Conservation (phyloP, 148 eudicot species). For the Pharnaceum exiguum region DNA sequence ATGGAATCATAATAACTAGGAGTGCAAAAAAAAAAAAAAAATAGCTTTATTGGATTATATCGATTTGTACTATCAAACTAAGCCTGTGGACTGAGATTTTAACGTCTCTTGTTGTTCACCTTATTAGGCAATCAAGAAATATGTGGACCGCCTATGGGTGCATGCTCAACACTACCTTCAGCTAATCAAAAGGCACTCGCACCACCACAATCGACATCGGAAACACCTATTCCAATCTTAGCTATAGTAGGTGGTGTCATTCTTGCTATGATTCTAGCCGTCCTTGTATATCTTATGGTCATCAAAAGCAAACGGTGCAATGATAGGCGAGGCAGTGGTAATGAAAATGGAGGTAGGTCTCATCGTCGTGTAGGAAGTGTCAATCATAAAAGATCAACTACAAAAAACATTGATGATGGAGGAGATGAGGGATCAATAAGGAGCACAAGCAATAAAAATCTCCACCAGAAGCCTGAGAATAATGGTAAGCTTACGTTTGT, state of each 20-base stretch:
- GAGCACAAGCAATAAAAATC: not conserved
- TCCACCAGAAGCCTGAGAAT: not conserved
- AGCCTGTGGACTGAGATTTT: too few species aligned
- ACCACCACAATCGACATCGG: slow-evolving; percentile 15
- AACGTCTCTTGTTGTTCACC: too few species aligned
- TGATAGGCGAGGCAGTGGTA: too few species aligned
- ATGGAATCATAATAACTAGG: too few species aligned
- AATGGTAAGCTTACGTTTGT: slow-evolving; percentile 49
- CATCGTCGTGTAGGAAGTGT: too few species aligned
- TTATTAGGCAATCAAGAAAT: slow-evolving; percentile 41
- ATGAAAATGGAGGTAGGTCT: not conserved
- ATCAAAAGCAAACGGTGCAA: not conserved
- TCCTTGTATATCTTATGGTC: slow-evolving; percentile 3
- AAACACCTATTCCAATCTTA: slow-evolving; percentile 11
- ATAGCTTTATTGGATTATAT: too few species aligned
- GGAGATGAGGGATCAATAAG: slow-evolving; percentile 5
- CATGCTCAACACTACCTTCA: slow-evolving; percentile 24
- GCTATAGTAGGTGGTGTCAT: slow-evolving; percentile 9
- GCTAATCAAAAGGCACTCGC: slow-evolving; percentile 3
- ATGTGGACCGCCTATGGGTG: slow-evolving; percentile 48
- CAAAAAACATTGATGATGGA: too few species aligned
- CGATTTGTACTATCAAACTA: too few species aligned
- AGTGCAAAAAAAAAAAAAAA: too few species aligned
- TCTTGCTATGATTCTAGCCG: slow-evolving; percentile 16
- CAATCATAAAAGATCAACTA: too few species aligned